Percentiles rank a stretch among this genome's conserved stretches.
Evolutionary conservation across 2,329 filamentous ascomycete species (phyloP).

Genomic region (Trematosphaeria pertusa): DNA sequence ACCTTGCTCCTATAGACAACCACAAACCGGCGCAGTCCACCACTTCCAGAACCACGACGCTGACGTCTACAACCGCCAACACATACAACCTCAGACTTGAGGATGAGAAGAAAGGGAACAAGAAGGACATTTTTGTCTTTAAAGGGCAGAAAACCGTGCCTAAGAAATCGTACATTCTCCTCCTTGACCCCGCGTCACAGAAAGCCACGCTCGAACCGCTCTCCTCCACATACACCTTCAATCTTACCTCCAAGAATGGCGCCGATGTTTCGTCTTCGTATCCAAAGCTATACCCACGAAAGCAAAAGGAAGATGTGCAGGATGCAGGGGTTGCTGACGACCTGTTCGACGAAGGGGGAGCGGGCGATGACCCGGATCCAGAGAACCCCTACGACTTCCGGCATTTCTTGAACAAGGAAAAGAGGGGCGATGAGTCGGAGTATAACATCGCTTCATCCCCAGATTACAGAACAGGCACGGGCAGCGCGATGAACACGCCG

Average conservation of each 20-base stretch:
- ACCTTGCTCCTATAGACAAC: slow-evolving; percentile 44
- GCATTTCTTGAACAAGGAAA: slow-evolving; percentile 50
- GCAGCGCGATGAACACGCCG: slow-evolving; percentile 39
- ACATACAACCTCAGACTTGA: slow-evolving; percentile 38
- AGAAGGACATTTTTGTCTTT: slow-evolving; percentile 49
- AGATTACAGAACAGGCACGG: slow-evolving; percentile 36
- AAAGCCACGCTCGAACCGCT: slow-evolving; percentile 83
- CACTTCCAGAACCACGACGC: slow-evolving; percentile 35
- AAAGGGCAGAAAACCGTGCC: slow-evolving; percentile 43
- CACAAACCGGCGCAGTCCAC: slow-evolving; percentile 51
- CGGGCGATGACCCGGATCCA: slow-evolving; percentile 48
- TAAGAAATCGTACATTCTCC: slow-evolving; percentile 59
- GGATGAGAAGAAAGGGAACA: slow-evolving; percentile 33
- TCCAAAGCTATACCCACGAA: slow-evolving; percentile 64
- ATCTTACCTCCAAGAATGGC: slow-evolving; percentile 73
- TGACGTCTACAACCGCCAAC: slow-evolving; percentile 32
- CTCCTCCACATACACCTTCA: slow-evolving; percentile 86
- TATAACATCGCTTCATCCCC: slow-evolving; percentile 35
- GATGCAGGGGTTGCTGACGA: slow-evolving; percentile 32
- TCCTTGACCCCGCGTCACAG: slow-evolving; percentile 77
- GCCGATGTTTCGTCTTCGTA: slow-evolving; percentile 71
- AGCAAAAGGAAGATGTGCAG: slow-evolving; percentile 32
- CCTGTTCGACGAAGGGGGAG: slow-evolving; percentile 34
- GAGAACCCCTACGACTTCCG: slow-evolving; percentile 58
- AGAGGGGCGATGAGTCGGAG: slow-evolving; percentile 42